phyloP scores from a whole-genome alignment of 805 yeast genomes.

The Barnettozyma populi region DNA sequence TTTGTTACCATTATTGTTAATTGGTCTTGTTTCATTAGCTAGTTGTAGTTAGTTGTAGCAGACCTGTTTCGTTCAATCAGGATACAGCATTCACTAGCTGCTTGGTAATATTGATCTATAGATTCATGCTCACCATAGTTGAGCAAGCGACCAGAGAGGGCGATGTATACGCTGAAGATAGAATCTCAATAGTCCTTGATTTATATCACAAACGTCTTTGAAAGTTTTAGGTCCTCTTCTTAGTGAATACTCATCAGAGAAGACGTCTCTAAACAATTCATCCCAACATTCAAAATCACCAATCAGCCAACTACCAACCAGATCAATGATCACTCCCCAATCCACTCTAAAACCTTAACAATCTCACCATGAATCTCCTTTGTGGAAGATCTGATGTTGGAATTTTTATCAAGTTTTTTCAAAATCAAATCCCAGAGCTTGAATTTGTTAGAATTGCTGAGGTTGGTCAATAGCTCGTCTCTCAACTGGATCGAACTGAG shows the following conservation, averaged over 20 bases:
- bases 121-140: too few species aligned
- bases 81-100: too few species aligned
- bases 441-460: slow-evolving; percentile 30
- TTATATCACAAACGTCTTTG: background rate
- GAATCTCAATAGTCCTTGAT: too few species aligned
- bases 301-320: background rate
- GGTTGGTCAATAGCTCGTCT: slow-evolving; percentile 47
- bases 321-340: slow-evolving; percentile 30
- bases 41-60: too few species aligned
- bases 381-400: slow-evolving; percentile 56
- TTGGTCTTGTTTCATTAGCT: background rate
- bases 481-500: slow-evolving; percentile 70
- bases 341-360: slow-evolving; percentile 86
- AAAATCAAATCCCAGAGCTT: slow-evolving; percentile 55
- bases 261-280: too few species aligned
- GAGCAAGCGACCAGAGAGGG: too few species aligned
- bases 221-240: too few species aligned
- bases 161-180: too few species aligned
- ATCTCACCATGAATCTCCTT: slow-evolving; percentile 83
- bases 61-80: too few species aligned
- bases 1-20: background rate
- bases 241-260: background rate
- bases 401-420: slow-evolving; percentile 53
- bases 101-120: too few species aligned
- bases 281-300: too few species aligned